Evolutionary conservation across 257 asterid species (phyloP).

Genomic region (Striga asiatica): DNA sequence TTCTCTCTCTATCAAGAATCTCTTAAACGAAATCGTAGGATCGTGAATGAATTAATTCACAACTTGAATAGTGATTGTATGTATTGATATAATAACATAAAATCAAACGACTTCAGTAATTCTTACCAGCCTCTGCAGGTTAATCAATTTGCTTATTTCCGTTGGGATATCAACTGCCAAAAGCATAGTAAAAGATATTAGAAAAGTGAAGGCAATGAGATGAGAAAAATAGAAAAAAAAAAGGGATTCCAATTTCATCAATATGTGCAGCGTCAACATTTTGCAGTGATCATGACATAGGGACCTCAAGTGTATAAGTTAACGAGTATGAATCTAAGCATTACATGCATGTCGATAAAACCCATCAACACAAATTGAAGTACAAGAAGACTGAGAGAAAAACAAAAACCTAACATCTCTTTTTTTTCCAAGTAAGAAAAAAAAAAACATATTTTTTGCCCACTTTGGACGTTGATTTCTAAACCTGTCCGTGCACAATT

Average conservation of each 20-base stretch:
- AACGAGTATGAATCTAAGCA: background rate
- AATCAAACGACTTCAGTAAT: background rate
- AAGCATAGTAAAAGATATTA: conserved; percentile 14
- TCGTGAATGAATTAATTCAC: too few relatives aligned
- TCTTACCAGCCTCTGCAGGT: conserved; percentile 95
- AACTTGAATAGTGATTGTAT: too few relatives aligned
- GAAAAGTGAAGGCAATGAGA: conserved; percentile 4
- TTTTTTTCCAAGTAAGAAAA: too few relatives aligned
- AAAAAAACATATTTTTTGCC: too few relatives aligned
- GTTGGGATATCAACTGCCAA: conserved; percentile 68
- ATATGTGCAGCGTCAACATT: conserved; percentile 1
- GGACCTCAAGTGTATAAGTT: conserved; percentile 1
- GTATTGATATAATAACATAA: too few relatives aligned
- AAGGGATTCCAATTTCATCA: background rate
- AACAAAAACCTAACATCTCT: too few relatives aligned
- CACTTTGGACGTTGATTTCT: too few relatives aligned
- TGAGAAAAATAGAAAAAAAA: background rate
- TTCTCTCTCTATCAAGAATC: too few relatives aligned
- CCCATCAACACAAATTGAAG: background rate
- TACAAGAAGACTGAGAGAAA: too few relatives aligned
- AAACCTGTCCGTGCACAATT: too few relatives aligned
- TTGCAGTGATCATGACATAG: background rate
- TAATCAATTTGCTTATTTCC: conserved; percentile 69
- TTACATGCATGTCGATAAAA: background rate
- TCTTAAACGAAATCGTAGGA: too few relatives aligned